phyloP scores from a whole-genome alignment of 768 basidiomycete genomes.

The Suillus subluteus region DNA sequence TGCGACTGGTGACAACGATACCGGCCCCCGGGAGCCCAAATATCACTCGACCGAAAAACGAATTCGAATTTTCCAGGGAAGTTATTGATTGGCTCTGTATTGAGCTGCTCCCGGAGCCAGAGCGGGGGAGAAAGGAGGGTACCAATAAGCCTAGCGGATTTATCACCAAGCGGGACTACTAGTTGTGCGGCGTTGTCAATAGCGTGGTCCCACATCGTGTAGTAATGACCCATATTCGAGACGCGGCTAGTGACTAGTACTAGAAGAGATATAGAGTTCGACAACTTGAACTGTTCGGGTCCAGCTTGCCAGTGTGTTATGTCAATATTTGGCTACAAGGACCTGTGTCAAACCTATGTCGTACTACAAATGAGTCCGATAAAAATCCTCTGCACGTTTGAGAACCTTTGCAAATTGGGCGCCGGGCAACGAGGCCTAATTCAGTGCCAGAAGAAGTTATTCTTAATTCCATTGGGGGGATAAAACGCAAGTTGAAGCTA shows the following conservation, averaged over 20 bases:
- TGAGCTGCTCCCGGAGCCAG: not conserved
- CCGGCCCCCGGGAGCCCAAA: not conserved
- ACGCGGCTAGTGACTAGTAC: not conserved
- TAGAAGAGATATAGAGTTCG: not conserved
- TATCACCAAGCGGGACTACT: not conserved
- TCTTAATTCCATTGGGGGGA: not conserved
- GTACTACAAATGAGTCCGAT: not conserved
- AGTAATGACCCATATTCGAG: not conserved
- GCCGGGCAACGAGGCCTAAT: not conserved
- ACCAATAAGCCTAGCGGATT: not conserved
- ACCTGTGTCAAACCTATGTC: too few species aligned
- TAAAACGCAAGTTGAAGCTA: not conserved
- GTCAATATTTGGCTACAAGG: too few species aligned
- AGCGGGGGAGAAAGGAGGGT: conserved; percentile 1
- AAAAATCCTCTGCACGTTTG: not conserved
- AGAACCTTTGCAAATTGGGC: not conserved
- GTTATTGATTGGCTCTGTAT: not conserved
- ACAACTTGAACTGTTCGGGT: not conserved
- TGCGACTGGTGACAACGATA: too few species aligned
- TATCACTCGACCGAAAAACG: not conserved
- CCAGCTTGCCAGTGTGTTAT: not conserved
- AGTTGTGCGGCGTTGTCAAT: not conserved
- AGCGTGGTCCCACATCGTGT: not conserved
- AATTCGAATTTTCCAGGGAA: not conserved
- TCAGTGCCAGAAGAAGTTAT: not conserved